Percentiles rank a stretch among this genome's conserved stretches.
These are phyloP conservation scores for Lolium perenne DNA, from an alignment of 176 grass and related monocot genomes.

Conservation along the genomic window DNA sequence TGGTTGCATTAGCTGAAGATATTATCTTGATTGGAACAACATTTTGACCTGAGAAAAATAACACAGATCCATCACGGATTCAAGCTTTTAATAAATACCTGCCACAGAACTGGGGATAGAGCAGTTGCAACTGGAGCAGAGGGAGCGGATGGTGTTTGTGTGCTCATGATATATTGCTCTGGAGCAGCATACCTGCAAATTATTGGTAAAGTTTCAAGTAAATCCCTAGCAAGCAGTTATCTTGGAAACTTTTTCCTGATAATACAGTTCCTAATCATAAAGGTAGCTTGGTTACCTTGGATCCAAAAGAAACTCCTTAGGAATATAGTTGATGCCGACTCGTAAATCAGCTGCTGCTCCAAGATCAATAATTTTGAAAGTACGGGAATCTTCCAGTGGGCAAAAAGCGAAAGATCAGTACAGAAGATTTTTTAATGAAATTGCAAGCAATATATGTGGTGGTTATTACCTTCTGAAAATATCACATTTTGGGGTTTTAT, in stretches of 20 bases:
- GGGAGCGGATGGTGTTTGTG: slow-evolving; percentile 95
- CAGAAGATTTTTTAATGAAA: slow-evolving; percentile 15
- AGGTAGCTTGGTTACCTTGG: slow-evolving; percentile 72
- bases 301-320: slow-evolving; percentile 97
- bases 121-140: slow-evolving; percentile 94
- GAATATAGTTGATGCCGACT: slow-evolving; percentile 99
- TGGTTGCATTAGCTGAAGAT: slow-evolving; percentile 38
- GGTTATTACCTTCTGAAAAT: slow-evolving; percentile 87
- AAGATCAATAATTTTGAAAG: slow-evolving; percentile 99
- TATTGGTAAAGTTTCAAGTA: slow-evolving; percentile 42
- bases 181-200: slow-evolving; percentile 90
- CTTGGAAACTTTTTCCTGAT: background rate
- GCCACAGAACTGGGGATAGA: slow-evolving; percentile 96
- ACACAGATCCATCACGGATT: background rate
- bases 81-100: slow-evolving; percentile 53
- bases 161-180: slow-evolving; percentile 99
- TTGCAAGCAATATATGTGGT: background rate
- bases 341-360: slow-evolving; percentile 95
- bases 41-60: background rate
- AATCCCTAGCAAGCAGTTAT: slow-evolving; percentile 15
- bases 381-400: slow-evolving; percentile 57
- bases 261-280: background rate
- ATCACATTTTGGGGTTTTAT: slow-evolving; percentile 99
- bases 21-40: slow-evolving; percentile 7
- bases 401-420: slow-evolving; percentile 20